Base-by-base conservation (phyloP, 1,139 yeast species). In the Maudiozyma humilis region DNA sequence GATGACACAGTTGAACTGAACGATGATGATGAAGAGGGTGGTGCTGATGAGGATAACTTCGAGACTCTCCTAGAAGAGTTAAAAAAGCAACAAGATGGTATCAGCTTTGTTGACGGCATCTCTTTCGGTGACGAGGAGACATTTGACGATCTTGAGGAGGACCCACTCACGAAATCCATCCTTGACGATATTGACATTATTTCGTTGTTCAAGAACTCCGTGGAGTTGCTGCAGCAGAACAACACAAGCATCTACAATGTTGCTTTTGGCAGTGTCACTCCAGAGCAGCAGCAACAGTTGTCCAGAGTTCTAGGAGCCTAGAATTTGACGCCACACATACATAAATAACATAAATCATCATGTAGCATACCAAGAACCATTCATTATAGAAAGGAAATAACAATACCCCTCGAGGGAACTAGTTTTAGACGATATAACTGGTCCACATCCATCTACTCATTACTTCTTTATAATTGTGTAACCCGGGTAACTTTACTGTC, bases 131-230 rank as follows among this genome's bases (percentile, higher is more conserved):
- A 55, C 2, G 46, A 45, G 6, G 72, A 70, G 31, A 67, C 66
- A 30, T 78, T 77, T 39, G 86, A 79, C 20, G 78, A 72, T 33
- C 62, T 84, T 4, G 75, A 73, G 20, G 96, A 88, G 56, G 96
- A 91, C 63, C 89, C 95, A 3, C 71, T 86, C 51, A 76, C 83
- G 3, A 79, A 82, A 41, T 82, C 88, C 2, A 81, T 95, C 1
- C 68, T 91, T 47, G 97, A 91, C 55, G 66, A 69, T 36, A 66
- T 89, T 36, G 80, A 89, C 55, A 76, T 87, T 7, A 80, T 78
- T 55, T 62, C 65, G 4, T 68, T 71, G 4, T 72, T 79, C 58
- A 70, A 75, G 49, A 70, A 72, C 17, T 55, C 62, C 1, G 46
- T 62, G 13, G n/a, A 39, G 2, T 38, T 47, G 7, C 44, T 65